Conservation (phyloP, 2,329 filamentous ascomycete species). For the Monosporascus ibericus region DNA sequence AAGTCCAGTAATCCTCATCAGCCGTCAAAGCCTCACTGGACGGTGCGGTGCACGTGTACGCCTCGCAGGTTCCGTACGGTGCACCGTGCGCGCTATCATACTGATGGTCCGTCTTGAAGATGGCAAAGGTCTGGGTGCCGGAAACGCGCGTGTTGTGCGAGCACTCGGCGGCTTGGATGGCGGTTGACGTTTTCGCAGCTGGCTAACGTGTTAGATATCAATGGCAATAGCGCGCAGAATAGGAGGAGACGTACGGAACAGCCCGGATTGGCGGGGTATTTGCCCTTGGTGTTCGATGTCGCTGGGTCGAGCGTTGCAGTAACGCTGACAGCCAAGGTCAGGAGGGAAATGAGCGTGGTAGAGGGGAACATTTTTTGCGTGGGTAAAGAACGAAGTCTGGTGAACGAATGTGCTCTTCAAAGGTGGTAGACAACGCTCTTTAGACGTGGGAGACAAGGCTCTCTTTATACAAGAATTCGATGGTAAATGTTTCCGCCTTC, state of each 20-base stretch:
- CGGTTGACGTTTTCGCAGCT: conserved; percentile 27
- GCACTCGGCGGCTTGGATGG: conserved; percentile 33
- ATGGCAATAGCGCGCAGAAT: background rate
- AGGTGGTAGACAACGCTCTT: too few relatives aligned
- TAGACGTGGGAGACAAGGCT: too few relatives aligned
- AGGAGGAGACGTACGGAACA: conserved; percentile 20
- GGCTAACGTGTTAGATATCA: background rate
- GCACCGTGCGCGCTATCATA: conserved; percentile 36
- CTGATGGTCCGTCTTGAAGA: conserved; percentile 35
- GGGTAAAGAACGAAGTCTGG: too few relatives aligned
- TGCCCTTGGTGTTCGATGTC: conserved; percentile 29
- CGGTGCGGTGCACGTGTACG: conserved; percentile 33
- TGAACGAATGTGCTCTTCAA: too few relatives aligned
- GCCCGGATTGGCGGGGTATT: conserved; percentile 21
- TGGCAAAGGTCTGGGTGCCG: conserved; percentile 28
- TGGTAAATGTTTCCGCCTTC: too few relatives aligned
- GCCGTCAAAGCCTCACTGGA: conserved; percentile 22
- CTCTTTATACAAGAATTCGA: too few relatives aligned
- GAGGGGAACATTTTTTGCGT: too few relatives aligned
- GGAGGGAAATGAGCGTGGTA: too few relatives aligned
- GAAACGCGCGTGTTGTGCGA: conserved; percentile 31
- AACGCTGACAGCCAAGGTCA: too few relatives aligned
- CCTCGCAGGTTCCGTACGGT: conserved; percentile 41
- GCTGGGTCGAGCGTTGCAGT: conserved; percentile 25
- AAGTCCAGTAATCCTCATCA: conserved; percentile 34